Conservation (phyloP, 768 basidiomycete species). For the Leccinum aurantiacum region DNA sequence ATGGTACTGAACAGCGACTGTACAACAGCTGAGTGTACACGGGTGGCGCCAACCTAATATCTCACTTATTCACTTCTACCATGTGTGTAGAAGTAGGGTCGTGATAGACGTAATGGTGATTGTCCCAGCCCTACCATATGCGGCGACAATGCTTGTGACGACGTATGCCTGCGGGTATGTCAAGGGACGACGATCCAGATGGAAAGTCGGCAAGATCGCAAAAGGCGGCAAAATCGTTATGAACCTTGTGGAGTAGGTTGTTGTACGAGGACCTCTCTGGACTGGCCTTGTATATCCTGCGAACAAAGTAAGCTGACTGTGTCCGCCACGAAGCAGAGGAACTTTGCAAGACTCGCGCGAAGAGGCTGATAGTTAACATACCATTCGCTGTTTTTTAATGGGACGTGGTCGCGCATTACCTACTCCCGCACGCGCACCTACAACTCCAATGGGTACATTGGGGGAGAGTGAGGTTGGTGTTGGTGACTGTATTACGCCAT, state of each 20-base stretch:
- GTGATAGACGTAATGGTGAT: constrained; percentile 2
- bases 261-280: constrained; percentile 61
- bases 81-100: constrained; percentile 10
- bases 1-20: constrained; percentile 22
- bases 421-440: constrained; percentile 59
- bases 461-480: constrained; percentile 26
- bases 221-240: constrained; percentile 25
- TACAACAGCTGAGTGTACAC: constrained; percentile 28
- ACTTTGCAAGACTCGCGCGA: not conserved
- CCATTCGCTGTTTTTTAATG: constrained; percentile 75
- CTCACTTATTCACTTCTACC: constrained; percentile 16
- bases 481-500: constrained; percentile 21
- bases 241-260: constrained; percentile 75
- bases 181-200: constrained; percentile 8
- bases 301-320: constrained; percentile 7
- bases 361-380: constrained; percentile 33
- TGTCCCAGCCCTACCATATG: constrained; percentile 7
- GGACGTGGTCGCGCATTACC: constrained; percentile 63
- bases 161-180: constrained; percentile 9
- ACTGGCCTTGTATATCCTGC: constrained; percentile 66
- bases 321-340: not conserved
- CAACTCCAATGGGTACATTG: constrained; percentile 29
- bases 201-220: constrained; percentile 7
- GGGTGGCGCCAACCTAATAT: constrained; percentile 11
- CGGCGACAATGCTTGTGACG: constrained; percentile 5